Conservation (phyloP, 2,329 filamentous ascomycete species). For the Aphanoascus verrucosus region DNA sequence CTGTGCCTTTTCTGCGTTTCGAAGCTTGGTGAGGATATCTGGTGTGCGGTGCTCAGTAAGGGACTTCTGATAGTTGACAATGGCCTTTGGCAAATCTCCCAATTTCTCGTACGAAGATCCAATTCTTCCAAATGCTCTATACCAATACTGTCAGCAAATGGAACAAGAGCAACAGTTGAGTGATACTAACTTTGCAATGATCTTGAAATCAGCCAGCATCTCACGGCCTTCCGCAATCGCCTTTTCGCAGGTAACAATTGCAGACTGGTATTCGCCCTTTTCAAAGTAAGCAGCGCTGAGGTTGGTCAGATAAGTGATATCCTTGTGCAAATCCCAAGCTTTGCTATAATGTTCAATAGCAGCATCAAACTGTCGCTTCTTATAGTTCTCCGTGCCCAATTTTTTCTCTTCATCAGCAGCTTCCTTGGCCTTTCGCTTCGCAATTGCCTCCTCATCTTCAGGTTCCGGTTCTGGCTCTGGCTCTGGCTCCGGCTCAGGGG, state of each 20-base stretch:
- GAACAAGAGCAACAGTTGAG: neutral
- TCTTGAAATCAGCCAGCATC: constrained; percentile 92
- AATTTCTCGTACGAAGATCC: constrained; percentile 87
- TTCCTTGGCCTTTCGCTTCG: constrained; percentile 82
- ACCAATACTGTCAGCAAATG: constrained; percentile 13
- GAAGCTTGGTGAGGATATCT: constrained; percentile 85
- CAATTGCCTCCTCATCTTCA: constrained; percentile 70
- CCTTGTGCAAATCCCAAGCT: constrained; percentile 89
- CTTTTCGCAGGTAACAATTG: constrained; percentile 76
- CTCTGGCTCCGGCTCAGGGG: constrained; percentile 38
- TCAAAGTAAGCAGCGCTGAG: constrained; percentile 88
- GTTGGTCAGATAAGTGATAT: constrained; percentile 97
- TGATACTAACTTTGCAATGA: constrained; percentile 67
- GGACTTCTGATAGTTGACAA: constrained; percentile 85
- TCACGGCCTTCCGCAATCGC: constrained; percentile 83
- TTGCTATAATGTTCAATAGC: constrained; percentile 91
- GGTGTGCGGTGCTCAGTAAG: constrained; percentile 94
- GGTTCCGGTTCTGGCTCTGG: constrained; percentile 53
- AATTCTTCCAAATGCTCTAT: constrained; percentile 76
- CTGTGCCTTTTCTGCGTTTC: constrained; percentile 78
- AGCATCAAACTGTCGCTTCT: constrained; percentile 93
- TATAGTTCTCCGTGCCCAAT: constrained; percentile 87
- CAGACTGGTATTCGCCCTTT: constrained; percentile 84
- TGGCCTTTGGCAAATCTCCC: constrained; percentile 65
- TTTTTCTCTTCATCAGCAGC: constrained; percentile 92